phyloP scores from a whole-genome alignment of 495 filamentous ascomycete species.

The Beverwykella pulmonaria region DNA sequence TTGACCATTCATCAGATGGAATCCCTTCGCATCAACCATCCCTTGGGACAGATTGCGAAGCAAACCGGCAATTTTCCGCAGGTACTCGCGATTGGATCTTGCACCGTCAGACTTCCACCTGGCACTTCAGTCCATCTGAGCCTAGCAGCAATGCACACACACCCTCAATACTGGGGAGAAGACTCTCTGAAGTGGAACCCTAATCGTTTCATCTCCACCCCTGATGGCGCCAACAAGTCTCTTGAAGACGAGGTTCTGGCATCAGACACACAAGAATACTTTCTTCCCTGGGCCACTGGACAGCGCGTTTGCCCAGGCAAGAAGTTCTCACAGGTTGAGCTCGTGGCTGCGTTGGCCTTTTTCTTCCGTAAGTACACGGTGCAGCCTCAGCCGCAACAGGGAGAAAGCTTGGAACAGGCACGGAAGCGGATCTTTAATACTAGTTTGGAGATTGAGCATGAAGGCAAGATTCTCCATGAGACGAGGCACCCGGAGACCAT shows the following conservation, averaged over 20 bases:
- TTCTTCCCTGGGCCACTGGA: conserved; percentile 13
- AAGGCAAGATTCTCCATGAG: conserved; percentile 31
- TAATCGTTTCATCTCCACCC: conserved; percentile 2
- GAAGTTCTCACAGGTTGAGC: conserved; percentile 28
- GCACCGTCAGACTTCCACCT: conserved; percentile 2
- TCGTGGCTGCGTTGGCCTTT: conserved; percentile 9
- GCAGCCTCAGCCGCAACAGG: conserved; percentile 9
- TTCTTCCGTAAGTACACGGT: conserved; percentile 18
- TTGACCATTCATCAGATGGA: conserved; percentile 23
- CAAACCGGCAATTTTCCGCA: background rate
- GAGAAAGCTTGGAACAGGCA: conserved; percentile 25
- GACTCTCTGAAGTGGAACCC: conserved; percentile 22
- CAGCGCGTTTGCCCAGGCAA: conserved; percentile 26
- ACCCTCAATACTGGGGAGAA: conserved; percentile 28
- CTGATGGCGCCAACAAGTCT: background rate
- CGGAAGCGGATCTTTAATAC: conserved; percentile 13
- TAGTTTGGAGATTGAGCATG: conserved; percentile 16
- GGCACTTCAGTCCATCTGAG: conserved; percentile 1
- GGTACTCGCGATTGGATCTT: background rate
- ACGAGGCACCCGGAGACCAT: conserved; percentile 27
- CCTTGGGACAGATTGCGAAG: conserved; percentile 13
- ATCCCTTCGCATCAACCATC: conserved; percentile 25
- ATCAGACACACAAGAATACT: background rate
- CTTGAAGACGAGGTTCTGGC: conserved; percentile 6
- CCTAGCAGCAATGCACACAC: conserved; percentile 18